Evolutionary conservation across 108 stramenopile genomes (phyloP).

Genomic region (Stephanodiscus triporus): DNA sequence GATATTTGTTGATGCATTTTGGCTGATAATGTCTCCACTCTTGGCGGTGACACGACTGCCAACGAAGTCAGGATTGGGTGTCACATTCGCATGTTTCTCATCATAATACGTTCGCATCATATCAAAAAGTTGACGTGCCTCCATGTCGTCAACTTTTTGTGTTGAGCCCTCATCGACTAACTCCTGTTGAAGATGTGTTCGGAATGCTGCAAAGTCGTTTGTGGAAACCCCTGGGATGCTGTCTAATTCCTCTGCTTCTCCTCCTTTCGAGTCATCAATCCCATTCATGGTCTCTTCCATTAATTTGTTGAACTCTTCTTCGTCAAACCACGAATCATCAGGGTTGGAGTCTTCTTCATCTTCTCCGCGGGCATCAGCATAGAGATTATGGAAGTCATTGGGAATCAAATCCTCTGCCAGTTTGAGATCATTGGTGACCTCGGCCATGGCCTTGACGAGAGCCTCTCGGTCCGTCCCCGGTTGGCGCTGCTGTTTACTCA

Average conservation of each 20-base stretch:
- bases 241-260: constrained; percentile 44
- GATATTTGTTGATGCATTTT: neutral
- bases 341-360: constrained; percentile 25
- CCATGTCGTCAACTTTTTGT: constrained; percentile 55
- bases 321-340: constrained; percentile 52
- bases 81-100: constrained; percentile 19
- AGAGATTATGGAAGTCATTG: constrained; percentile 6
- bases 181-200: constrained; percentile 31
- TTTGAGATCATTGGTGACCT: constrained; percentile 22
- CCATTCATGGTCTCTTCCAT: constrained; percentile 56
- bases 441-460: constrained; percentile 22
- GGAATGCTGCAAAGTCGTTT: constrained; percentile 42
- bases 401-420: constrained; percentile 19
- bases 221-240: constrained; percentile 39
- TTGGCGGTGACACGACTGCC: neutral
- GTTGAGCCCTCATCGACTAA: constrained; percentile 33
- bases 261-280: constrained; percentile 36
- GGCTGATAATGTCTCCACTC: neutral
- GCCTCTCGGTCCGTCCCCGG: constrained; percentile 6
- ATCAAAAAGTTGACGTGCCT: constrained; percentile 59
- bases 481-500: neutral
- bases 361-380: constrained; percentile 13
- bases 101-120: constrained; percentile 56
- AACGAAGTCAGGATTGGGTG: neutral
- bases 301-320: constrained; percentile 61